These are phyloP conservation scores for Hypoxylon lienhwacheense DNA, from an alignment of 495 filamentous ascomycete species.

Conservation along the genomic window DNA sequence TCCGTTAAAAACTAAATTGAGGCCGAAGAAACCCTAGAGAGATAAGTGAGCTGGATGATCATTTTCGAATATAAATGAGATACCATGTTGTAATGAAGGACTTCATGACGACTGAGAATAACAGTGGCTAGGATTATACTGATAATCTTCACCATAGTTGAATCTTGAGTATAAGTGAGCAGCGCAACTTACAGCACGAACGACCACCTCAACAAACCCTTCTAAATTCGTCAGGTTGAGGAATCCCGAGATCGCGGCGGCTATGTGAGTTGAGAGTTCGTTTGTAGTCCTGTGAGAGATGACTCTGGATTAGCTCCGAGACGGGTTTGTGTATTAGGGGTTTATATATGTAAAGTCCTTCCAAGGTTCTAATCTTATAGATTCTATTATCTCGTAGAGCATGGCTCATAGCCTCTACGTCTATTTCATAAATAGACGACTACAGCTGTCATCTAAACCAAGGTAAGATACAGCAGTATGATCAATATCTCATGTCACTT, in stretches of 20 bases:
- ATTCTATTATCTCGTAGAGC: no score
- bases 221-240: conserved; percentile 59
- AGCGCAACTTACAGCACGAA: conserved; percentile 66
- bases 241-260: conserved; percentile 61
- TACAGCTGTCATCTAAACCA: no score
- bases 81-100: no score
- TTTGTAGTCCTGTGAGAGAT: conserved; percentile 70
- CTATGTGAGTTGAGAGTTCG: conserved; percentile 71
- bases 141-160: no score
- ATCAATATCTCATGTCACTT: no score
- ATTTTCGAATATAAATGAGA: no score
- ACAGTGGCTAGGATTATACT: no score
- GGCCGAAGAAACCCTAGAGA: conserved; percentile 75
- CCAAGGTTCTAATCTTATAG: not conserved
- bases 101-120: no score
- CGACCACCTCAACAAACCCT: conserved; percentile 61
- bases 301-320: not conserved
- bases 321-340: not conserved
- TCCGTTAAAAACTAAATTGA: conserved; percentile 87
- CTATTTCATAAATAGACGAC: no score
- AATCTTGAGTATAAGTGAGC: not conserved
- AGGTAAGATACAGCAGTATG: no score
- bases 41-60: no score
- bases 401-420: no score
- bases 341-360: not conserved